A percentile compares a stretch with the other conserved stretches of the same genome.
These are phyloP conservation scores for Hippophae tibetana DNA, from an alignment of 306 rosid genomes.

Conservation along the genomic window DNA sequence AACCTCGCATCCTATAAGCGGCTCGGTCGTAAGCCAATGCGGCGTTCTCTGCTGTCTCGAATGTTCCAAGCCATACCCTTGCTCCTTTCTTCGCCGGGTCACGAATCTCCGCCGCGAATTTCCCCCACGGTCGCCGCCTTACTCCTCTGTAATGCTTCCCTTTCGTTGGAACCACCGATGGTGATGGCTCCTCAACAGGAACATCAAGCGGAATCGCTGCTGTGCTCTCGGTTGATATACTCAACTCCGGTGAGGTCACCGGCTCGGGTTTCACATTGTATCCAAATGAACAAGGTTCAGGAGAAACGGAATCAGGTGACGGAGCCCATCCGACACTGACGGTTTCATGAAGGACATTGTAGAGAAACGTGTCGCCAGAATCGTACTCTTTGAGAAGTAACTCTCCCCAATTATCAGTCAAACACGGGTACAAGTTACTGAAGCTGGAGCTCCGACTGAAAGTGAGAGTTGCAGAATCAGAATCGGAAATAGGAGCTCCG, in stretches of 20 bases:
- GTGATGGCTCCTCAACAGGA: background rate
- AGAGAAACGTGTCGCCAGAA: constrained; percentile 71
- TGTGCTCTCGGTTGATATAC: background rate
- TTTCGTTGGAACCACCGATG: constrained; percentile 39
- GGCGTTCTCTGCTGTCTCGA: constrained; percentile 87
- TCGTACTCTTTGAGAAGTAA: constrained; percentile 72
- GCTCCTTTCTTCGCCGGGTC: constrained; percentile 94
- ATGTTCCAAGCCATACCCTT: constrained; percentile 89
- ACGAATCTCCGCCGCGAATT: constrained; percentile 90
- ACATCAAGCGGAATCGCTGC: background rate
- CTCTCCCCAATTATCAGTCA: constrained; percentile 67
- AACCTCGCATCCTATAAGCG: constrained; percentile 85
- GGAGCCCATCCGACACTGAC: constrained; percentile 70
- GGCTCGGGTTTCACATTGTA: constrained; percentile 44
- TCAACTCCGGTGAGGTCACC: constrained; percentile 10
- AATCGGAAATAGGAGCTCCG: background rate
- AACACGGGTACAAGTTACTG: constrained; percentile 52
- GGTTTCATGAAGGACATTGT: constrained; percentile 62
- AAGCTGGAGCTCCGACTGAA: constrained; percentile 52
- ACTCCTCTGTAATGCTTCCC: constrained; percentile 91
- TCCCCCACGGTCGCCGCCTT: constrained; percentile 91
- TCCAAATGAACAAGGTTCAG: constrained; percentile 19
- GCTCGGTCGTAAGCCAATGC: constrained; percentile 94
- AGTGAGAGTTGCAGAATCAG: constrained; percentile 19
- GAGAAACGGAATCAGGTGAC: constrained; percentile 23